Base-by-base conservation (phyloP, 2,329 filamentous ascomycete genomes). In the Chalara sp. region DNA sequence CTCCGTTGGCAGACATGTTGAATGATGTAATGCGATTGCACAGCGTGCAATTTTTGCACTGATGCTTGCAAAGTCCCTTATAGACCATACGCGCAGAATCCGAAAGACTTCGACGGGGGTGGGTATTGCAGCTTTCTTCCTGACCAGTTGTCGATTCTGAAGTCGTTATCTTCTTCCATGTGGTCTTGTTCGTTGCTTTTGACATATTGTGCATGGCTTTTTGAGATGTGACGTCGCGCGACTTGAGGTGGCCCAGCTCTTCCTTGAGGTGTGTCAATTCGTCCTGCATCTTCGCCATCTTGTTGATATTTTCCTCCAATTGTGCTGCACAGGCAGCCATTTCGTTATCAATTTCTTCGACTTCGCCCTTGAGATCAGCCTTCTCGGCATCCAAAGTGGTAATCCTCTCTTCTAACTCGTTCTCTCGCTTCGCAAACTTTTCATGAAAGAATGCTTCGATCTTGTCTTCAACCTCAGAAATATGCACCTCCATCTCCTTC, bases 31-130 rank as follows among this genome's bases (percentile, higher is more conserved):
- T 78, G 32, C 79, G 76, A 32, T 70, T 70, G 66, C 79, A 83
- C 12, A 82, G 72, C 40, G 73, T 74, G 65, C 79, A 83, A 65
- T 81, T 80, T 49, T 69, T 67, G 56, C 75, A 77, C 52, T 74
- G 74, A 60, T 82, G 79, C 49, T 74, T 71, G 58, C 75, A 79
- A 30, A 81, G 69, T 43, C 66, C 67, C 52, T 81, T 74, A 13
- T 21, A 21, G 21, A 21, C 21, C 21, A 21, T 21, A 21, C 21
- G 21, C 21, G 21, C 21, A 21, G 21, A 21, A 21, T 21, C 21
- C 21, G 21, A 21, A 21, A 81, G 69, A 35, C 81, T 72, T 49
- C 71, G 73, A 39, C 73, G 74, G 47, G 78, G 78, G 50, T 76
- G 72, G 40, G 65, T 67, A 8, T 13, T 32, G 33, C 28, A 41